Evolutionary conservation across 306 rosid species (phyloP), one percentile per base, ranked within the genome.

Genomic region (Malus sieversii): DNA sequence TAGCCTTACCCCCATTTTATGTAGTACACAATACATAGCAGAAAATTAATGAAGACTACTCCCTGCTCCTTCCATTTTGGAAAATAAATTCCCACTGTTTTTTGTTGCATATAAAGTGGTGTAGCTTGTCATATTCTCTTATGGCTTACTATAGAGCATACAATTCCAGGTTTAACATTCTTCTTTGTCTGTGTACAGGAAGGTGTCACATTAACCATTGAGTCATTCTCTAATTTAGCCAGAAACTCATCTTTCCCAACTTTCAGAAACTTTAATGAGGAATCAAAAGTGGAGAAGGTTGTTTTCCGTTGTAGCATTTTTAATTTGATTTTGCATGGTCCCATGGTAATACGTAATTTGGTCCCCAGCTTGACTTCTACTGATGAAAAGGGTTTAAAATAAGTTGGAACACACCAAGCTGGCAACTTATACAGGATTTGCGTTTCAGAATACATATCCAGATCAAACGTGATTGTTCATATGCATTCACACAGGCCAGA

Each of bases 271-370:
- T 78, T 77, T 67, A 72, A 76, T 46, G 88, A 82, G 74, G 87
- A 79, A 80, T 89, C 98, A 88, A 93, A 88, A 82, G 90, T 79
- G 25, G 86, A 79, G 87, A 87, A 86, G 97, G 98, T 93, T 80
- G 69, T 67, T 65, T 75, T 60, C 71, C 40, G 45, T 75, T 66
- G n/a, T 74, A 40, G 59, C 58, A 69, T 68, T 65, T 75, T 59
- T 63, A 46, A 10, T 70, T 30, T 30, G 32, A 33, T 62, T 9
- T 60, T 6, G 8, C 46, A 16, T 30, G 40, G 40, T 60, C 33
- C 45, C 61, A 30, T 15, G 23, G 45, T 29, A 22, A 61, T 44
- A 60, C 15, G 10, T 15, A 64, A 78, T 66, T 20, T 79, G 53
- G 40, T 44, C 52, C 74, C 8, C 44, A 23, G 51, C 38, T 71